Conservation (phyloP, 1,284 basidiomycete genomes). For the Boletus putidus region DNA sequence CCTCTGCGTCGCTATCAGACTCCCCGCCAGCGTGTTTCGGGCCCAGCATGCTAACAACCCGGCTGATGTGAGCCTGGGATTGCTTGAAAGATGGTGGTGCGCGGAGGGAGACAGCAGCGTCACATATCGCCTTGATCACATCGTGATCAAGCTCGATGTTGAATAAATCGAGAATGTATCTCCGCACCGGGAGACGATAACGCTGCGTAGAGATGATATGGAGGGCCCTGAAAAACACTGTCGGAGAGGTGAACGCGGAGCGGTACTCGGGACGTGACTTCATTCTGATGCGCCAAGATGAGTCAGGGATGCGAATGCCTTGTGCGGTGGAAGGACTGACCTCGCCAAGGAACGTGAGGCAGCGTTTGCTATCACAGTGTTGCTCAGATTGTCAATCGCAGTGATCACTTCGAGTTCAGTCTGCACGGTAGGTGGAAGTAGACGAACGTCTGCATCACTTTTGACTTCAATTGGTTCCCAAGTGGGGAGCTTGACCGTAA, state of each 20-base stretch:
- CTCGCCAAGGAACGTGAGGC: constrained; percentile 85
- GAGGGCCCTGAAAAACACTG: constrained; percentile 80
- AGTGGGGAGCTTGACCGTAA: constrained; percentile 60
- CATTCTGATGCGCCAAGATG: constrained; percentile 51
- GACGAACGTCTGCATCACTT: constrained; percentile 49
- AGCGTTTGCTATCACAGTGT: constrained; percentile 92
- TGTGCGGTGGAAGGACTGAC: constrained; percentile 44
- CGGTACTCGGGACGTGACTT: constrained; percentile 78
- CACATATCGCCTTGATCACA: constrained; percentile 53
- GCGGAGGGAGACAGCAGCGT: constrained; percentile 51
- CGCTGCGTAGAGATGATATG: constrained; percentile 85
- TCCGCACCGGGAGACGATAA: constrained; percentile 86
- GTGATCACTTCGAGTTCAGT: constrained; percentile 85
- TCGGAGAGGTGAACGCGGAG: constrained; percentile 73
- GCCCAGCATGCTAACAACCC: constrained; percentile 60
- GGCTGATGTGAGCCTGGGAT: constrained; percentile 47
- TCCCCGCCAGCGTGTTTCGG: constrained; percentile 48
- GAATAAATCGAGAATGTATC: constrained; percentile 93
- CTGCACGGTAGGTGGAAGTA: constrained; percentile 66
- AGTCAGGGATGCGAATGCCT: neutral
- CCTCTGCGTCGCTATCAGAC: constrained; percentile 62
- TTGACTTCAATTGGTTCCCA: constrained; percentile 61
- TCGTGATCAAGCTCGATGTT: constrained; percentile 71
- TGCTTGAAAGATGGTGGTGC: constrained; percentile 52
- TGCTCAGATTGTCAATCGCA: constrained; percentile 91